phyloP scores from a whole-genome alignment of 257 asterid genomes.

The Hygrophila difformis region DNA sequence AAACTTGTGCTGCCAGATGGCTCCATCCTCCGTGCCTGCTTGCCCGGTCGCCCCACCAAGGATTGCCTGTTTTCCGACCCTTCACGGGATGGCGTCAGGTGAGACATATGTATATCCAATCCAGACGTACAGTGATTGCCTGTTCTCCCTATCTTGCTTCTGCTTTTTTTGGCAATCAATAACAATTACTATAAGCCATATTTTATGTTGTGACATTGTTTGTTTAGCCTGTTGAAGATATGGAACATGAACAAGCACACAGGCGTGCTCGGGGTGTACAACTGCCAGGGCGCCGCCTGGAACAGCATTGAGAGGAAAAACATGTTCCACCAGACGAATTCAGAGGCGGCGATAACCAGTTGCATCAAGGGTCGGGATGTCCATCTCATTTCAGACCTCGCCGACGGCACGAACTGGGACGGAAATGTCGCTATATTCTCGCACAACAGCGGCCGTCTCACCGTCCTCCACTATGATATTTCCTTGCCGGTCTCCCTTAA shows the following conservation, averaged over 20 bases:
- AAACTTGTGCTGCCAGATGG: slow-evolving; percentile 81
- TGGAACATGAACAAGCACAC: slow-evolving; percentile 64
- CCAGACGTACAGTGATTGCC: slow-evolving; percentile 4
- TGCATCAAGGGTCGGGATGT: slow-evolving; percentile 44
- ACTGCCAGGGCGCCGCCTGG: slow-evolving; percentile 75
- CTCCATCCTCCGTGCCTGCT: slow-evolving; percentile 66
- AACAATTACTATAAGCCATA: too few species aligned
- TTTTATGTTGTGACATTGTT: too few species aligned
- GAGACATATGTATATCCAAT: not conserved
- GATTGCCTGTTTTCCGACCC: slow-evolving; percentile 83
- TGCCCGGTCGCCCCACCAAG: slow-evolving; percentile 87
- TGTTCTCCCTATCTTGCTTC: too few species aligned
- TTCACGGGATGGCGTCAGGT: slow-evolving; percentile 84
- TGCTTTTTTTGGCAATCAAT: too few species aligned
- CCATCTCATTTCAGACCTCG: slow-evolving; percentile 46
- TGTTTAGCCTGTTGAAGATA: slow-evolving; percentile 45
- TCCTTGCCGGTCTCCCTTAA: slow-evolving; percentile 63
- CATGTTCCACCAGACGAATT: slow-evolving; percentile 38
- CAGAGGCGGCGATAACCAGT: slow-evolving; percentile 41
- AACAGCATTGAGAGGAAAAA: slow-evolving; percentile 38
- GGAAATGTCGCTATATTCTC: slow-evolving; percentile 56
- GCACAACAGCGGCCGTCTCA: slow-evolving; percentile 30
- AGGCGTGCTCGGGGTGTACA: slow-evolving; percentile 54
- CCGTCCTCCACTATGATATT: slow-evolving; percentile 39
- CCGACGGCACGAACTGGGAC: slow-evolving; percentile 43